Evolutionary conservation across 2,329 filamentous ascomycete species (phyloP).

Genomic region (Aureobasidium sp.): DNA sequence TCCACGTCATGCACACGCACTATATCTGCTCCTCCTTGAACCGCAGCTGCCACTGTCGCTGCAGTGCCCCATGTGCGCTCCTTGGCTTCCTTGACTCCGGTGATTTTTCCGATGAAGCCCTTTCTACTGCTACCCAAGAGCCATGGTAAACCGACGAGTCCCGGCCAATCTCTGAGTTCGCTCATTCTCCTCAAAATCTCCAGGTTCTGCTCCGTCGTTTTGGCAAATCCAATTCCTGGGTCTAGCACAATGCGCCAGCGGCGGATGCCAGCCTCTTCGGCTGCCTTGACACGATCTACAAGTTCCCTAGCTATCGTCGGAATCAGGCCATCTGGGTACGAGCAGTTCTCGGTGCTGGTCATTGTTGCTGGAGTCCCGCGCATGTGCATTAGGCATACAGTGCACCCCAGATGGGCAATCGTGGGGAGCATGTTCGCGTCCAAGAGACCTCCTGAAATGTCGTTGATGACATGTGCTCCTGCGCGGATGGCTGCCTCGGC

Average conservation of each 20-base stretch:
- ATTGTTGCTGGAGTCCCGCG: slow-evolving; percentile 80
- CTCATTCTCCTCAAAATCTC: slow-evolving; percentile 67
- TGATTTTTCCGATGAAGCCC: slow-evolving; percentile 76
- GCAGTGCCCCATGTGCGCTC: slow-evolving; percentile 80
- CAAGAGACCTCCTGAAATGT: slow-evolving; percentile 75
- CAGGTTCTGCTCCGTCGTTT: slow-evolving; percentile 72
- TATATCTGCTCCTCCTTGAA: slow-evolving; percentile 83
- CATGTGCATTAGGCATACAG: slow-evolving; percentile 88
- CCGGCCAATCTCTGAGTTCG: slow-evolving; percentile 55
- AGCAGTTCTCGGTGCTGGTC: slow-evolving; percentile 49
- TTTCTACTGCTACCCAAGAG: slow-evolving; percentile 85
- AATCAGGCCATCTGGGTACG: slow-evolving; percentile 63
- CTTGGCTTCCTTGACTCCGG: slow-evolving; percentile 62
- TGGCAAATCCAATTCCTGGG: slow-evolving; percentile 90
- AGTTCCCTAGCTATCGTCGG: slow-evolving; percentile 62
- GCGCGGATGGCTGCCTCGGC: slow-evolving; percentile 67
- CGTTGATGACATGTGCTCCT: slow-evolving; percentile 90
- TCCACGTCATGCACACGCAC: slow-evolving; percentile 84
- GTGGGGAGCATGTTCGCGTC: slow-evolving; percentile 77
- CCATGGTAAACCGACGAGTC: slow-evolving; percentile 71
- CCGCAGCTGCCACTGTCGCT: slow-evolving; percentile 75
- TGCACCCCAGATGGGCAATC: slow-evolving; percentile 68
- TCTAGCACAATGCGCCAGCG: slow-evolving; percentile 94
- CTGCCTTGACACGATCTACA: slow-evolving; percentile 60
- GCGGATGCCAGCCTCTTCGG: slow-evolving; percentile 73